Evolutionary conservation across 306 rosid species (phyloP).

Genomic region (Prunus salicina): DNA sequence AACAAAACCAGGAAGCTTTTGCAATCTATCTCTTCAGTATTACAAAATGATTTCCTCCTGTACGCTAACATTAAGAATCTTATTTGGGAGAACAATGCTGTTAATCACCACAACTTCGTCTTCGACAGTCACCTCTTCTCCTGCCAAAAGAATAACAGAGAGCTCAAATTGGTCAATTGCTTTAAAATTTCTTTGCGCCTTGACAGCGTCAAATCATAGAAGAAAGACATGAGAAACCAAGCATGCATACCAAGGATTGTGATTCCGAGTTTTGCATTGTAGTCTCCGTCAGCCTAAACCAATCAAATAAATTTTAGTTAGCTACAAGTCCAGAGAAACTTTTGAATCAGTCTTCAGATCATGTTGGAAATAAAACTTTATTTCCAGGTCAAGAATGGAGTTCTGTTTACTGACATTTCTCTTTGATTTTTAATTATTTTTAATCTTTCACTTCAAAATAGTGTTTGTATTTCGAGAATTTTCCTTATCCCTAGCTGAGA

Average conservation of each 20-base stretch:
- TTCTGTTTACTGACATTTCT: no score
- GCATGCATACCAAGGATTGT: slow-evolving; percentile 44
- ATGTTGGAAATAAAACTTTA: background rate
- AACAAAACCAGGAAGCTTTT: slow-evolving; percentile 11
- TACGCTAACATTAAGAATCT: slow-evolving; percentile 46
- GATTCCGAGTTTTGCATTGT: slow-evolving; percentile 46
- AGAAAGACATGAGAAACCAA: slow-evolving; percentile 1
- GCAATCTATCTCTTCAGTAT: background rate
- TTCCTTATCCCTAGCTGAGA: background rate
- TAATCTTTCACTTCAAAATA: background rate
- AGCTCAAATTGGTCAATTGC: background rate
- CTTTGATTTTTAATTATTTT: no score
- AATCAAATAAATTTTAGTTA: slow-evolving; percentile 26
- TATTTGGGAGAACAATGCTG: slow-evolving; percentile 55
- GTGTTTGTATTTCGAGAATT: background rate
- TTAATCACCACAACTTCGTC: slow-evolving; percentile 58
- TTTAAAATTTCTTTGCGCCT: background rate
- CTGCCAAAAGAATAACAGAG: slow-evolving; percentile 18
- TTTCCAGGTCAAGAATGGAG: background rate
- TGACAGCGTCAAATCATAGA: background rate
- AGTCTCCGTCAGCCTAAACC: slow-evolving; percentile 43
- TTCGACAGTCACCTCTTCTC: slow-evolving; percentile 54
- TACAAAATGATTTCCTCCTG: slow-evolving; percentile 48
- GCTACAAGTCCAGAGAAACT: slow-evolving; percentile 1
- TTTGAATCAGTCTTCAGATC: background rate